Evolutionary conservation across 1,284 basidiomycete genomes (phyloP).

Genomic region (Ustilago sp.): DNA sequence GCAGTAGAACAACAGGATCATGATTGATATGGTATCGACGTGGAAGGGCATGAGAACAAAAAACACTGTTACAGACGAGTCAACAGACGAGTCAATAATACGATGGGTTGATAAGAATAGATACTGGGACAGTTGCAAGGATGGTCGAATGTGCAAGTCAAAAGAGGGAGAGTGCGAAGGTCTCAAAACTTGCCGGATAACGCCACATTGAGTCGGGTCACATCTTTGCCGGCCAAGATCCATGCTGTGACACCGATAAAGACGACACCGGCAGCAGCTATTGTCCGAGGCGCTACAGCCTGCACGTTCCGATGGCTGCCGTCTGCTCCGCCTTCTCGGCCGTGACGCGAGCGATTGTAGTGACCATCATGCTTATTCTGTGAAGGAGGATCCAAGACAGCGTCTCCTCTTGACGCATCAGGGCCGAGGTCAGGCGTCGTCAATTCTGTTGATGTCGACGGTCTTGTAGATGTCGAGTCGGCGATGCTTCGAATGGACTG

Average conservation of each 20-base stretch:
- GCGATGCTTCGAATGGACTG: slow-evolving; percentile 47
- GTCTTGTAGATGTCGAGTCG: slow-evolving; percentile 49
- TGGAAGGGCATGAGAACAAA: slow-evolving; percentile 19
- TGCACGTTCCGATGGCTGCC: slow-evolving; percentile 16
- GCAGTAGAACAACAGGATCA: not conserved
- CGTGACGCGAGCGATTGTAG: slow-evolving; percentile 20
- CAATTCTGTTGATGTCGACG: slow-evolving; percentile 46
- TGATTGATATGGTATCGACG: slow-evolving; percentile 36
- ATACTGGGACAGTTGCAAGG: not conserved
- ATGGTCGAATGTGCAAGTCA: not conserved
- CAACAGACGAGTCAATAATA: slow-evolving; percentile 7
- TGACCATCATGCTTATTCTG: slow-evolving; percentile 23
- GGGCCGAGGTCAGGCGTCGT: slow-evolving; percentile 40
- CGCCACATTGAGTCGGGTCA: slow-evolving; percentile 24
- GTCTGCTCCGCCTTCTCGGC: slow-evolving; percentile 18
- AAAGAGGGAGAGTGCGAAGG: not conserved
- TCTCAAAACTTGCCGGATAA: slow-evolving; percentile 29
- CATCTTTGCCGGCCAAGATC: slow-evolving; percentile 51
- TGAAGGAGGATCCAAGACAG: slow-evolving; percentile 10
- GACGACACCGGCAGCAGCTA: slow-evolving; percentile 51
- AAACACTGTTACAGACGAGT: slow-evolving; percentile 16
- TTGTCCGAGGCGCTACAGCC: slow-evolving; percentile 20
- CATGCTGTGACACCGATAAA: slow-evolving; percentile 52
- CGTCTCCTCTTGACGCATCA: slow-evolving; percentile 23
- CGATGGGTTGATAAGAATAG: not conserved